phyloP scores from a whole-genome alignment of 179 eudicot genomes.

The Carnegiea gigantea region DNA sequence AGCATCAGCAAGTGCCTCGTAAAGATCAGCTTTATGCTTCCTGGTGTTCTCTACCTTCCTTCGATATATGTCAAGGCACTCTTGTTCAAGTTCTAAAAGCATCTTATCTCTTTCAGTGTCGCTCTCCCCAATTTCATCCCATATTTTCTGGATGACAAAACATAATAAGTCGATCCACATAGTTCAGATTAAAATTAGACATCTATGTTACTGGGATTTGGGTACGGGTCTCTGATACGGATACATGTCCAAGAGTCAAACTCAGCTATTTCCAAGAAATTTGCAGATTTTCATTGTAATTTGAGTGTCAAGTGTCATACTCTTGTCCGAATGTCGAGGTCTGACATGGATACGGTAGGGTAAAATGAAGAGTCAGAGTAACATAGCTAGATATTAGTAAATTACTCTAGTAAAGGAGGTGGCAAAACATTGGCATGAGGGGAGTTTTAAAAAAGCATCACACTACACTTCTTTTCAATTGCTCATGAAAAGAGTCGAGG shows the following conservation, averaged over 20 bases:
- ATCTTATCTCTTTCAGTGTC: constrained; percentile 70
- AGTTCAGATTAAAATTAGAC: constrained; percentile 4
- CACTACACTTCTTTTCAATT: neutral
- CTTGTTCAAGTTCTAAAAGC: constrained; percentile 84
- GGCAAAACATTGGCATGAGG: neutral
- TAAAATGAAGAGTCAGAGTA: no score
- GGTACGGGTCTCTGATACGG: no score
- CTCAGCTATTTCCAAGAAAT: no score
- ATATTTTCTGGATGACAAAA: constrained; percentile 49
- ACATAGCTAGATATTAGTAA: no score
- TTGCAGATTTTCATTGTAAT: no score
- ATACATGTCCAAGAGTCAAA: no score
- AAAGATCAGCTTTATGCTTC: constrained; percentile 68
- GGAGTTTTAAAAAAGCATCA: neutral
- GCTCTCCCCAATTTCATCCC: constrained; percentile 90
- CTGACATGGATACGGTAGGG: no score
- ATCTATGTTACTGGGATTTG: no score
- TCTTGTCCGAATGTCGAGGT: no score
- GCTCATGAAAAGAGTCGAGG: neutral
- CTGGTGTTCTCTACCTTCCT: constrained; percentile 71
- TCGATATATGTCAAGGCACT: constrained; percentile 74
- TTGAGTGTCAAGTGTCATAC: no score
- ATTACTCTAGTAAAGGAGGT: neutral
- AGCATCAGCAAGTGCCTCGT: constrained; percentile 59
- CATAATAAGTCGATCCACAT: neutral